Evolutionary conservation across 331 rosid species (phyloP).

Genomic region (Malus hybrid): DNA sequence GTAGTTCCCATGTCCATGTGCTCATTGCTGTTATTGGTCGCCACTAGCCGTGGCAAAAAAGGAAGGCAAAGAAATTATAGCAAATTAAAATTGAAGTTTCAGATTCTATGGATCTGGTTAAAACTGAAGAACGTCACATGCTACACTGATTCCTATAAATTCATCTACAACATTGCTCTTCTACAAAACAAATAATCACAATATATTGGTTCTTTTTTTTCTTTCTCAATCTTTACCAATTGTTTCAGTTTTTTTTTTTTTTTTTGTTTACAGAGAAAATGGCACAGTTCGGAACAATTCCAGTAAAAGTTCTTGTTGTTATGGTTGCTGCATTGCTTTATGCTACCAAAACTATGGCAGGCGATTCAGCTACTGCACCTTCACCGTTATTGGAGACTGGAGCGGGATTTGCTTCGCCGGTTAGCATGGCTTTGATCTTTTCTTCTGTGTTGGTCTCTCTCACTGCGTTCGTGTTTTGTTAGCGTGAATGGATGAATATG

Average conservation of each 20-base stretch:
- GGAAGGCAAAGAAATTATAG: conserved; percentile 12
- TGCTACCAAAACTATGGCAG: conserved; percentile 27
- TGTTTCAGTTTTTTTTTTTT: background rate
- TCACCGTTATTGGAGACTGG: conserved; percentile 42
- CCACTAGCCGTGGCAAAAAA: conserved; percentile 20
- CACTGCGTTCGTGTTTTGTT: conserved; percentile 14
- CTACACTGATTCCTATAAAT: background rate
- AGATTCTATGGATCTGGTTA: background rate
- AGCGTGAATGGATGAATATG: background rate
- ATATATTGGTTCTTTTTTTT: background rate
- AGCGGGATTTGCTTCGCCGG: conserved; percentile 28
- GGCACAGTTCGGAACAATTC: conserved; percentile 30
- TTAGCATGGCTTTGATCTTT: conserved; percentile 23
- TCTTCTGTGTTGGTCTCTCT: conserved; percentile 40
- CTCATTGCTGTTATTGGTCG: conserved; percentile 25
- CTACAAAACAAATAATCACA: background rate
- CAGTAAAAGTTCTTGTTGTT: conserved; percentile 12
- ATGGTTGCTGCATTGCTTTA: conserved; percentile 22
- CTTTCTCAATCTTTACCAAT: background rate
- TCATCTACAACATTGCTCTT: background rate
- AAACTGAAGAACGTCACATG: background rate
- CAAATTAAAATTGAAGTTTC: background rate
- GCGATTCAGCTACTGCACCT: conserved; percentile 34
- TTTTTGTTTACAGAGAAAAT: conserved; percentile 16
- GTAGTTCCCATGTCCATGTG: background rate